phyloP scores from a whole-genome alignment of 2,329 filamentous ascomycete species.

The Aureobasidium sp. region DNA sequence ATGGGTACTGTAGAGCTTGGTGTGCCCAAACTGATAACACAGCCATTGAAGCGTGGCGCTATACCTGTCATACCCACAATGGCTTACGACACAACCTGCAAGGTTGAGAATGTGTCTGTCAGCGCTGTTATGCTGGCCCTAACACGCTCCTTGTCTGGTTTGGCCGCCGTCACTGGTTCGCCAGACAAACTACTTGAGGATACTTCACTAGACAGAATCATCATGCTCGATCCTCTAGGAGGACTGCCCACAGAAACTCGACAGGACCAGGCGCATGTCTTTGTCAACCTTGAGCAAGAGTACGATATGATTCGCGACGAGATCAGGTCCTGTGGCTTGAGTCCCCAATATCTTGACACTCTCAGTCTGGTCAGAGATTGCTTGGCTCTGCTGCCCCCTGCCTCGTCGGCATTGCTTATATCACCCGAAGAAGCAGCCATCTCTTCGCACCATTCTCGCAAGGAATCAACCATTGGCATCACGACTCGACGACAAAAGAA shows the following conservation, averaged over 20 bases:
- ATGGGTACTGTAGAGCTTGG: slow-evolving; percentile 32
- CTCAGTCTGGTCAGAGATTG: slow-evolving; percentile 62
- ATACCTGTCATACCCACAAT: slow-evolving; percentile 62
- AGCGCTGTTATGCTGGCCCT: slow-evolving; percentile 67
- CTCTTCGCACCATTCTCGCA: slow-evolving; percentile 29
- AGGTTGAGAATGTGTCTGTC: slow-evolving; percentile 42
- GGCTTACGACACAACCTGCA: slow-evolving; percentile 47
- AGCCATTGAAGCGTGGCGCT: slow-evolving; percentile 57
- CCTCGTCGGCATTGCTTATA: slow-evolving; percentile 81
- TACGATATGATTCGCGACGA: slow-evolving; percentile 60
- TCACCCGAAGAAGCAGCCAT: slow-evolving; percentile 75
- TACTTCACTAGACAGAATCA: slow-evolving; percentile 70
- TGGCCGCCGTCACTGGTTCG: slow-evolving; percentile 31
- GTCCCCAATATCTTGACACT: slow-evolving; percentile 54
- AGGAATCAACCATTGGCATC: slow-evolving; percentile 30
- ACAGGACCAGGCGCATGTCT: slow-evolving; percentile 62
- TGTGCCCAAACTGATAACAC: slow-evolving; percentile 47
- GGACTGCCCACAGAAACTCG: slow-evolving; percentile 63
- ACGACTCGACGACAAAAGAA: slow-evolving; percentile 59
- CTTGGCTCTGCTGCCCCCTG: slow-evolving; percentile 67
- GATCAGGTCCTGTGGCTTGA: slow-evolving; percentile 19
- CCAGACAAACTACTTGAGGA: slow-evolving; percentile 19
- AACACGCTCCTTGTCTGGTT: slow-evolving; percentile 63
- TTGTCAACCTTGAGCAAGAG: slow-evolving; percentile 91
- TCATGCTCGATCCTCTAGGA: slow-evolving; percentile 78